These are phyloP conservation scores for Melampsora medusae DNA, from an alignment of 1,284 basidiomycete genomes.

Conservation along the genomic window DNA sequence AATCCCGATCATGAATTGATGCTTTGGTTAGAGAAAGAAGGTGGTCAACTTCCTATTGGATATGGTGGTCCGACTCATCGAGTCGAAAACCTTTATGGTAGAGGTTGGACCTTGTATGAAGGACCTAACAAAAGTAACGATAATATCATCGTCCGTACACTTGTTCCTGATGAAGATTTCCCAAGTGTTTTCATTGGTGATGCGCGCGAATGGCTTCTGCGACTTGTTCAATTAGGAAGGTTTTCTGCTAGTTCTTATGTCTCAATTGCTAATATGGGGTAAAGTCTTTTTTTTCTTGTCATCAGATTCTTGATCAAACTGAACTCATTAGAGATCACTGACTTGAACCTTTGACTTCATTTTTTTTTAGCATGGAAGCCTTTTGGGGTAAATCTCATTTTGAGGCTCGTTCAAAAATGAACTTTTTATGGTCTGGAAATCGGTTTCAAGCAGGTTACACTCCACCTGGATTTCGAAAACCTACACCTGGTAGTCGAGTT, in stretches of 20 bases:
- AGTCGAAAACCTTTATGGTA: neutral
- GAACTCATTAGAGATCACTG: neutral
- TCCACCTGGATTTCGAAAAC: neutral
- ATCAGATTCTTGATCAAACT: too few relatives aligned
- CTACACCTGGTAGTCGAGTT: neutral
- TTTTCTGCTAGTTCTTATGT: neutral
- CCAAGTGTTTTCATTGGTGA: neutral
- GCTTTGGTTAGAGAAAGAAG: neutral
- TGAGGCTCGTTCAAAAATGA: neutral
- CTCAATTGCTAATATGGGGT: neutral
- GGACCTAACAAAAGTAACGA: neutral
- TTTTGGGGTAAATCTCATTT: neutral
- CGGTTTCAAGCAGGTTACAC: neutral
- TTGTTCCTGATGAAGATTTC: neutral
- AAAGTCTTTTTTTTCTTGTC: neutral
- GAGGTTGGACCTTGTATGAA: neutral
- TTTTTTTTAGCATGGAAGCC: neutral
- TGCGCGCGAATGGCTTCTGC: neutral
- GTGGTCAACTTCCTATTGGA: neutral
- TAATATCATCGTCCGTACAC: neutral
- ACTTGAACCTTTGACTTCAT: neutral
- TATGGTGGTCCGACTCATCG: neutral
- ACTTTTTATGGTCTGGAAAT: neutral
- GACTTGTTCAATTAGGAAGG: neutral
- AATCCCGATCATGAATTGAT: neutral